Evolutionary conservation across 805 yeast species (phyloP).

Genomic region (Lipomyces kockii): DNA sequence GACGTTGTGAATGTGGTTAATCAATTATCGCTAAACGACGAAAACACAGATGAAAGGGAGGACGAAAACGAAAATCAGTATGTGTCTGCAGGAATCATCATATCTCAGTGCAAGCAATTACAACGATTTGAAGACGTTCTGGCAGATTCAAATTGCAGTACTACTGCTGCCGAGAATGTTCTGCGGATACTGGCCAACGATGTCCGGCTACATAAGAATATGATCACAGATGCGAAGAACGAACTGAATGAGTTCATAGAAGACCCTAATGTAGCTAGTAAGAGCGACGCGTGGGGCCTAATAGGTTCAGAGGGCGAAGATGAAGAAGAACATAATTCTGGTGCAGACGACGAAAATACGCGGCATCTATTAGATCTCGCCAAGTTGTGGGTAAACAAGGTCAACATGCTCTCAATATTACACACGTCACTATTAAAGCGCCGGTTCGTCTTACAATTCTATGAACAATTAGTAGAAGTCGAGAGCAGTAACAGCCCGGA

Average conservation of each 20-base stretch:
- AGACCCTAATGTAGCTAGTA: constrained; percentile 17
- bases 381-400: constrained; percentile 14
- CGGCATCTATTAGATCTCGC: constrained; percentile 12
- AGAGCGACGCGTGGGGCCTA: constrained; percentile 10
- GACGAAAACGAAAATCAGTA: constrained; percentile 14
- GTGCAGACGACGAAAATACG: constrained; percentile 5
- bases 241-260: constrained; percentile 26
- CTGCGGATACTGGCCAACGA: constrained; percentile 2
- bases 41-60: background rate
- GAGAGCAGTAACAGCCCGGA: background rate
- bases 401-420: constrained; percentile 18
- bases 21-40: constrained; percentile 1
- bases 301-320: constrained; percentile 11
- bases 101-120: constrained; percentile 16
- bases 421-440: constrained; percentile 27
- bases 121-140: constrained; percentile 19
- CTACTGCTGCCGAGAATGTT: background rate
- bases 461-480: background rate
- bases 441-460: constrained; percentile 4
- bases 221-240: constrained; percentile 19
- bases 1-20: constrained; percentile 1
- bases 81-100: constrained; percentile 27
- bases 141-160: background rate
- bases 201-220: background rate
- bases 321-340: constrained; percentile 8